phyloP scores from a whole-genome alignment of 306 rosid genomes.

The Hippophae gyantsensis region DNA sequence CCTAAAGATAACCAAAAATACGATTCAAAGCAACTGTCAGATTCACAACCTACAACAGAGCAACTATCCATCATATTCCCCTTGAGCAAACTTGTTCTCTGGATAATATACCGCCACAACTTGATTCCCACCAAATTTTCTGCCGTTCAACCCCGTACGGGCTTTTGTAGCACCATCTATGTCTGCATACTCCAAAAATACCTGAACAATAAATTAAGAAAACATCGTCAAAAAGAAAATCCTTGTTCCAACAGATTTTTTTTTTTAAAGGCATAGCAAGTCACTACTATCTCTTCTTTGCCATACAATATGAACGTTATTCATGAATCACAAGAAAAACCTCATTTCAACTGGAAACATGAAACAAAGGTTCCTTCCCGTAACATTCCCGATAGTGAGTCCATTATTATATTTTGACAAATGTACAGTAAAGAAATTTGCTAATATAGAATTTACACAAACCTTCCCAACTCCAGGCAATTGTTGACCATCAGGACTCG shows the following conservation, averaged over 20 bases:
- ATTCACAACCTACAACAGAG: neutral
- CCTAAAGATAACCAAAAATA: too few relatives aligned
- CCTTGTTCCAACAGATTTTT: too few relatives aligned
- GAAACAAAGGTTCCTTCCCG: too few relatives aligned
- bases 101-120: conserved; percentile 73
- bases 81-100: conserved; percentile 76
- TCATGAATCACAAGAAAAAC: too few relatives aligned
- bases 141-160: conserved; percentile 70
- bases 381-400: too few relatives aligned
- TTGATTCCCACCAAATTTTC: conserved; percentile 81
- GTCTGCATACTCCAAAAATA: conserved; percentile 87
- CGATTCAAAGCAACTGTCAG: too few relatives aligned
- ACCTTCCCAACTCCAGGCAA: conserved; percentile 86
- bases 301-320: too few relatives aligned
- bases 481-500: conserved; percentile 50
- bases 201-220: conserved; percentile 25
- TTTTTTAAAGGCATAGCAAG: too few relatives aligned
- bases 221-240: neutral
- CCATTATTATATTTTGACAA: too few relatives aligned
- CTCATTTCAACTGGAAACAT: too few relatives aligned
- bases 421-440: too few relatives aligned
- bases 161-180: conserved; percentile 77
- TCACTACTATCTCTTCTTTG: too few relatives aligned
- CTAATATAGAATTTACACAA: neutral
- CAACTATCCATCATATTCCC: conserved; percentile 66